A percentile compares a stretch with the other conserved stretches of the same genome.
Conservation (phyloP, 2,329 filamentous ascomycete genomes). For the Neonectria hederae region DNA sequence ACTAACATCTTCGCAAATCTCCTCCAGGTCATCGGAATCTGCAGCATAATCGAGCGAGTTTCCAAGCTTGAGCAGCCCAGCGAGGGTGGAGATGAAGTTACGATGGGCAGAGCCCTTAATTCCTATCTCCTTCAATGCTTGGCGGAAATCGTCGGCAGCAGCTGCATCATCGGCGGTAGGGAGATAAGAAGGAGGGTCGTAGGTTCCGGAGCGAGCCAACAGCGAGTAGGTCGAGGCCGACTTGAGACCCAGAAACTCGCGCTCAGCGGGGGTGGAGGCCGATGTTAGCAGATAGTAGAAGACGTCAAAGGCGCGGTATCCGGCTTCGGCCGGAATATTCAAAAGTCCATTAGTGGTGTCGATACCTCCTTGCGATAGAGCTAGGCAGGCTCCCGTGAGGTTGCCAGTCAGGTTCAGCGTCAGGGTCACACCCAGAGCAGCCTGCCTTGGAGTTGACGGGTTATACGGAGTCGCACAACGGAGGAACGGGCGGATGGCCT, state of each 20-base stretch:
- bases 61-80: constrained; percentile 88
- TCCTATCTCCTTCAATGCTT: constrained; percentile 87
- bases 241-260: constrained; percentile 87
- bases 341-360: constrained; percentile 84
- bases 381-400: constrained; percentile 77
- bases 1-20: constrained; percentile 89
- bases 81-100: constrained; percentile 85
- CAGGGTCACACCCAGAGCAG: constrained; percentile 81
- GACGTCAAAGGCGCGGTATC: constrained; percentile 93
- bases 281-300: constrained; percentile 97
- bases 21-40: constrained; percentile 84
- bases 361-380: constrained; percentile 87
- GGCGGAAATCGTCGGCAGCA: constrained; percentile 90
- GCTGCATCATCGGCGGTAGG: constrained; percentile 93
- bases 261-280: constrained; percentile 87
- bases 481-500: constrained; percentile 86
- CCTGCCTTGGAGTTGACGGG: constrained; percentile 82
- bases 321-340: constrained; percentile 79
- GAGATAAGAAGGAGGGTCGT: constrained; percentile 85
- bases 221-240: constrained; percentile 80
- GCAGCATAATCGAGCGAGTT: constrained; percentile 87
- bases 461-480: constrained; percentile 89
- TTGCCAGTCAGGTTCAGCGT: constrained; percentile 84
- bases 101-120: constrained; percentile 88
- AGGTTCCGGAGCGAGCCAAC: constrained; percentile 85